Evolutionary conservation across 768 basidiomycete species (phyloP), one percentile per base, ranked within the genome.

Genomic region (Termitomyces sp.): DNA sequence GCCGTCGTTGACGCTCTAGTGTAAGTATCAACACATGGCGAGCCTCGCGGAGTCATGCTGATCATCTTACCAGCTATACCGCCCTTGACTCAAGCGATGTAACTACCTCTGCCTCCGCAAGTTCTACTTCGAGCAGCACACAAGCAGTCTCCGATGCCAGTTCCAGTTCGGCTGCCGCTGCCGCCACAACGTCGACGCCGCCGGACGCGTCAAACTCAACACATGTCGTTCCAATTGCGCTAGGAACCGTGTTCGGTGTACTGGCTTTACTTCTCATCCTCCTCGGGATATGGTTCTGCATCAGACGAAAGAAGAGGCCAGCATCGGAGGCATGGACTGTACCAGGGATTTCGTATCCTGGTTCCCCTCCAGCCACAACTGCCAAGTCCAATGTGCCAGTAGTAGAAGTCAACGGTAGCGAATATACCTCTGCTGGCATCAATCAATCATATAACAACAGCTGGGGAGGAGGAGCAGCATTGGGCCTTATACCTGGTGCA

Each of bases 1-100:
- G 73, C 66, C 16, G 63, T 77, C 20, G 71, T 78, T 5, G 77
- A 78, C 63, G 71, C 69, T 8, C 56, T 78, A 32, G 69, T 76
- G 77, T 76, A 56, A 60, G 71, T 68, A 27, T 4, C 34, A 18
- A 34, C 27, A 32, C 16, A 47, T 48, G 51, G 18, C 27, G 24
- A 55, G 31, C 41, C 55, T 60, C 37, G 31, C 27, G 51, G 14
- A 22, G 9, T 46, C 22, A 42, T 32, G 44, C 49, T 51, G 10
- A 61, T 59, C 6, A 2, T 44, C 18, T 46, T 9, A 37, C 5
- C 31, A 71, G 70, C 46, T 71, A 66, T 49, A 70, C 66, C 20
- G 58, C 55, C 18, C 53, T 65, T 44, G 66, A 67, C 22, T 31
- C 61, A 16, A 60, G 48, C 12, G 68, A 68, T 57, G 31, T 41